Evolutionary conservation across 2,329 filamentous ascomycete genomes (phyloP), one percentile per base, ranked within the genome.

Genomic region (Aspergillus niger): DNA sequence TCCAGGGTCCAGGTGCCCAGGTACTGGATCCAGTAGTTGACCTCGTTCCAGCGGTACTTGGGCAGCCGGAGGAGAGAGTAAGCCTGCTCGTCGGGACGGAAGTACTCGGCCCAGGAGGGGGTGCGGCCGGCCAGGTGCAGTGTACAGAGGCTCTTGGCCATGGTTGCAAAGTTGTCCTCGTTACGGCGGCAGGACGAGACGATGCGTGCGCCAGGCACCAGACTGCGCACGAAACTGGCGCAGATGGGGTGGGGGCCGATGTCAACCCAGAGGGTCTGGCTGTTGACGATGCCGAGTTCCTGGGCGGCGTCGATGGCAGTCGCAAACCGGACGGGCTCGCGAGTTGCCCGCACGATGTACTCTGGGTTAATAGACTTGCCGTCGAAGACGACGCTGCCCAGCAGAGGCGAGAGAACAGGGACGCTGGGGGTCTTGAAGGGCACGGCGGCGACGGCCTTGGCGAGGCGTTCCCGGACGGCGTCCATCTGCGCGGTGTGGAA

Each of bases 21-120:
- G 72, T 90, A 90, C 70, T 87, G 85, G 20, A 90, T 81, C 88
- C 87, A 90, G 76, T 91, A 91, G 66, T 85, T 86, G 80, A 91
- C 91, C 64, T 85, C 79, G 70, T 91, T 87, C 72, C 88, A 92
- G 1, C 81, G 81, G 70, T 91, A 91, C 0, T 83, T 82, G 1
- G 89, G 89, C 2, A 92, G 77, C 24, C 84, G 79, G 11, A 89
- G 76, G 15, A 91, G 77, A 49, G 83, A 79, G 41, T 88, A 82
- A 0, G 82, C 80, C 39, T 77, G 70, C 67, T 86, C 84, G 72
- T 87, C 89, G 56, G 85, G 81, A 57, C 80, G 79, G 73, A 89
- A 85, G 69, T 84, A 90, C 73, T 91, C 90, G 62, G 88, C 84
- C 84, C 90, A 93, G 72, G 89, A 82, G 58, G 92, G 77, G 43